These are phyloP conservation scores for Hypomyces perniciosus DNA, from an alignment of 2,329 filamentous ascomycete species.

Conservation along the genomic window DNA sequence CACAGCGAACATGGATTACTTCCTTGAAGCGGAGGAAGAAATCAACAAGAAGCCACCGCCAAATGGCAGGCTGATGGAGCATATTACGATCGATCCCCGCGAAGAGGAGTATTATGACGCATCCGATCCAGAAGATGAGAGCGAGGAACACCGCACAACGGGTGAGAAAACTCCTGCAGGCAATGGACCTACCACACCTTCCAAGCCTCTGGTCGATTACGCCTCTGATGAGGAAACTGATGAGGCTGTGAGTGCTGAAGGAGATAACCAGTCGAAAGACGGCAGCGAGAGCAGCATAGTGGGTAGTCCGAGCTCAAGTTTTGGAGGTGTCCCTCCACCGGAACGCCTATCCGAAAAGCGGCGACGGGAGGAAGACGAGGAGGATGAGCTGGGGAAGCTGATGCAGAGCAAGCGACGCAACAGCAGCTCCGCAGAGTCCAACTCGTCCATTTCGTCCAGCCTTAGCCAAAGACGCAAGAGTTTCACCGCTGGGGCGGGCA, in stretches of 20 bases:
- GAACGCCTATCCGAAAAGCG: constrained; percentile 85
- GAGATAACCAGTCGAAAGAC: constrained; percentile 22
- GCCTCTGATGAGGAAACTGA: constrained; percentile 78
- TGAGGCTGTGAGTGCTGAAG: constrained; percentile 51
- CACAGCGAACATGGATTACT: constrained; percentile 61
- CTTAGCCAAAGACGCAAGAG: constrained; percentile 31
- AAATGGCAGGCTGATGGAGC: constrained; percentile 62
- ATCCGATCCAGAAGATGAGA: constrained; percentile 79
- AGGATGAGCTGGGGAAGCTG: constrained; percentile 83
- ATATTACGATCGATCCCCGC: constrained; percentile 64
- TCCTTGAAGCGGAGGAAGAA: constrained; percentile 63
- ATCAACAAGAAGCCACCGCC: constrained; percentile 37
- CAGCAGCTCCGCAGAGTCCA: constrained; percentile 45
- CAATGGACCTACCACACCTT: constrained; percentile 58
- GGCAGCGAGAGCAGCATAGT: constrained; percentile 28
- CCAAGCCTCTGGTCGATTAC: constrained; percentile 83
- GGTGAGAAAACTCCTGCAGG: constrained; percentile 17
- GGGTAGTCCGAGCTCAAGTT: constrained; percentile 10
- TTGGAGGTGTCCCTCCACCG: constrained; percentile 48
- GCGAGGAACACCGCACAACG: constrained; percentile 35
- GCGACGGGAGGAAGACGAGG: constrained; percentile 72
- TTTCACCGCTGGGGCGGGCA: constrained; percentile 36
- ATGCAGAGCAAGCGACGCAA: constrained; percentile 59
- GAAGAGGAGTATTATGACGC: constrained; percentile 94
- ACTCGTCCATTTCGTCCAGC: constrained; percentile 30